A percentile compares a stretch with the other conserved stretches of the same genome.
phyloP scores from a whole-genome alignment of 2,329 filamentous ascomycete species.

The Xylaria sp. region DNA sequence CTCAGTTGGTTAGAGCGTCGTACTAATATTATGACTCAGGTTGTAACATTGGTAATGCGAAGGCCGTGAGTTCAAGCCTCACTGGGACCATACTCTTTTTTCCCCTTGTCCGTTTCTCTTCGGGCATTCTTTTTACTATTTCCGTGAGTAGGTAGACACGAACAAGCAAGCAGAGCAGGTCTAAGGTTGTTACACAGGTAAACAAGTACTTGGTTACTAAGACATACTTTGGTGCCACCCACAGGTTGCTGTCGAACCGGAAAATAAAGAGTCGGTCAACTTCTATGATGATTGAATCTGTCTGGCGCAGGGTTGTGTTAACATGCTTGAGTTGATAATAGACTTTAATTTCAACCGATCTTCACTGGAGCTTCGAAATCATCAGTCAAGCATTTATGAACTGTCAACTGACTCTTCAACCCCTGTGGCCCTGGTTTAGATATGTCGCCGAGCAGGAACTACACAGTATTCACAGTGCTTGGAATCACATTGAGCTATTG shows the following conservation, averaged over 20 bases:
- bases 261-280: neutral
- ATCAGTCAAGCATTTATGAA: too few species aligned
- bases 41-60: neutral
- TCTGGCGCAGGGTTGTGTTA: neutral
- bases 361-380: too few species aligned
- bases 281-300: neutral
- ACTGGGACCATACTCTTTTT: neutral
- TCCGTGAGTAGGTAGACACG: too few species aligned
- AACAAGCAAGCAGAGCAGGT: too few species aligned
- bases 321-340: neutral
- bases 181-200: too few species aligned
- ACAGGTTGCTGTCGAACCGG: neutral
- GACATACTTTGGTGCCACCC: neutral
- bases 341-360: too few species aligned
- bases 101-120: neutral
- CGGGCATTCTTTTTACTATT: neutral
- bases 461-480: too few species aligned
- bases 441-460: too few species aligned
- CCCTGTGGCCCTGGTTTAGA: too few species aligned
- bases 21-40: neutral
- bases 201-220: neutral
- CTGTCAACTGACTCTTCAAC: too few species aligned
- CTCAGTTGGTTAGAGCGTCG: slow-evolving; percentile 1
- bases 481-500: too few species aligned
- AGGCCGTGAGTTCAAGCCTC: slow-evolving; percentile 9